Base-by-base conservation (phyloP, 179 eudicot species). In the Camellia oleifera region DNA sequence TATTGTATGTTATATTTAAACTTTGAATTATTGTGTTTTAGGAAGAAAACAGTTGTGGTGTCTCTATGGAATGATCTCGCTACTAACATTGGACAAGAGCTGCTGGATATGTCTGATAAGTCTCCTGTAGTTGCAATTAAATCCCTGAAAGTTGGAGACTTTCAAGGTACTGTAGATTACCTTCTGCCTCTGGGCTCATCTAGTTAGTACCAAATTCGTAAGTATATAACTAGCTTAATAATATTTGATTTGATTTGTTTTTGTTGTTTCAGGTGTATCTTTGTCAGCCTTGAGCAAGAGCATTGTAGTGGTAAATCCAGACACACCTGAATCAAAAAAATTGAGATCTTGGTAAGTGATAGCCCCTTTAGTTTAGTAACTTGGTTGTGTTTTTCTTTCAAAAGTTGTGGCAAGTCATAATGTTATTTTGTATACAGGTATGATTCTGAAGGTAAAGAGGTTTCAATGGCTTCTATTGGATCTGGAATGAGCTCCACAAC, bases 1-100 rank as follows among this genome's bases (percentile, higher is more conserved):
- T 17, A 13, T 23, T 70, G 23, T 20, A 61, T 57, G 74, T 45
- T 23, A 6, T 74, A 42, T 60, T 82, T 12, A 81, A 52, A 20
- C 40, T 50, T 20, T 53, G 72, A 50, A 13, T 52, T 75, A 3
- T 3, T 44, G 75, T 61, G 2, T 81, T 92, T 74, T 93, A 96
- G 99, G 89, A 96, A 94, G 86, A 96, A 94, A 84, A 92, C 97
- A 8, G 98, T 96, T 50, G 97, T 91, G 4, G 95, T 96, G 60
- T 92, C 99, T 53, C 82, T 96, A 68, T 96, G 99, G 99, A 92
- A 88, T 82, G 97, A 91, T 63, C 93, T 88, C 77, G 99, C 99
- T 7, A 94, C 95, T 7, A 86, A 83, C 75, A 77, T 91, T 32
- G 99, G 98, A 5, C 99, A 96, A 84, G 97, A 94, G 69, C 83